A percentile compares a stretch with the other conserved stretches of the same genome.
Evolutionary conservation across 2,329 filamentous ascomycete genomes (phyloP).

Genomic region (Mollisiaceae sp.): DNA sequence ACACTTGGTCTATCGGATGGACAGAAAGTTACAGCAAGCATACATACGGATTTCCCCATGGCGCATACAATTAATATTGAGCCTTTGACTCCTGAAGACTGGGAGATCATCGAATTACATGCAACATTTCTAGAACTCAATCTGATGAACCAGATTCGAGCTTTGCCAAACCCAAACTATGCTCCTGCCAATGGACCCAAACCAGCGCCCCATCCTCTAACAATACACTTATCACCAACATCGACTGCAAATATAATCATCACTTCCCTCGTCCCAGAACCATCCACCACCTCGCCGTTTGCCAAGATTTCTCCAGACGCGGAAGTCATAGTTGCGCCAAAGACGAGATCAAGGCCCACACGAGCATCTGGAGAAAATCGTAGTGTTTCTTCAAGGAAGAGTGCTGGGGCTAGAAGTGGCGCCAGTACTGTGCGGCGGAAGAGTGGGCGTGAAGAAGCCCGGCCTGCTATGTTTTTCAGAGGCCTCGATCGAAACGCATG

Average conservation of each 20-base stretch:
- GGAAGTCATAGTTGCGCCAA: slow-evolving; percentile 96
- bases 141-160: slow-evolving; percentile 88
- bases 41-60: slow-evolving; percentile 89
- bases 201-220: slow-evolving; percentile 75
- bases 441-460: slow-evolving; percentile 68
- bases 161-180: slow-evolving; percentile 83
- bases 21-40: slow-evolving; percentile 71
- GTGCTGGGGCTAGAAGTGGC: slow-evolving; percentile 73
- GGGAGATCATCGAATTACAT: slow-evolving; percentile 98
- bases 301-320: slow-evolving; percentile 93
- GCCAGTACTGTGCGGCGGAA: slow-evolving; percentile 71
- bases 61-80: slow-evolving; percentile 97
- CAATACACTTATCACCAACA: slow-evolving; percentile 91
- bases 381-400: slow-evolving; percentile 81
- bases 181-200: slow-evolving; percentile 55
- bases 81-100: slow-evolving; percentile 91
- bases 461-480: slow-evolving; percentile 75
- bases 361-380: slow-evolving; percentile 73
- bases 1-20: slow-evolving; percentile 80
- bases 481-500: slow-evolving; percentile 75
- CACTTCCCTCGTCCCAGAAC: slow-evolving; percentile 78
- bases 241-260: slow-evolving; percentile 93
- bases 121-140: slow-evolving; percentile 95
- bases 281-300: slow-evolving; percentile 73
- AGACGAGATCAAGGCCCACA: slow-evolving; percentile 75